Conservation (phyloP, 768 basidiomycete species). For the Amanita muscaria region DNA sequence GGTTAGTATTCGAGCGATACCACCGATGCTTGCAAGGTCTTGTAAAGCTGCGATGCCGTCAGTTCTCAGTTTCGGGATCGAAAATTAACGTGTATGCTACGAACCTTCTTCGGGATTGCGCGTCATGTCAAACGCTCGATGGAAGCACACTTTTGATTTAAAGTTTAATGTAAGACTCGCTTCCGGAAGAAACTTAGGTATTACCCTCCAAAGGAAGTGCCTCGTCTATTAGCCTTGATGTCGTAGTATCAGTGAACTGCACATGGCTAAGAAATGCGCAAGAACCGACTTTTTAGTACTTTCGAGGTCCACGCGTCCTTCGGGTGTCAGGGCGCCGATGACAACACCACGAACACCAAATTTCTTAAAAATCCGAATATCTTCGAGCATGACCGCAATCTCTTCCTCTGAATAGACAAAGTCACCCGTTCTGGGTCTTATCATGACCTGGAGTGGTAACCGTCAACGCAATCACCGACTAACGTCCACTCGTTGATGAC, state of each 20-base stretch:
- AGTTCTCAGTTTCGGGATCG: not conserved
- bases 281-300: conserved; percentile 45
- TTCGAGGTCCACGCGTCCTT: conserved; percentile 51
- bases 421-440: conserved; percentile 72
- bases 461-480: conserved; percentile 5
- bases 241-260: not conserved
- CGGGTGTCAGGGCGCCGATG: conserved; percentile 48
- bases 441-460: conserved; percentile 50
- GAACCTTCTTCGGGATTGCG: conserved; percentile 44
- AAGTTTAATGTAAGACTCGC: not conserved
- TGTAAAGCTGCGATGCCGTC: conserved; percentile 27
- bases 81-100: conserved; percentile 1
- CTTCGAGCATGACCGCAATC: conserved; percentile 65
- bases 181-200: conserved; percentile 2
- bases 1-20: conserved; percentile 70
- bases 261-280: not conserved
- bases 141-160: conserved; percentile 56
- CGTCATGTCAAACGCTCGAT: conserved; percentile 74
- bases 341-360: conserved; percentile 57
- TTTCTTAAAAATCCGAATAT: conserved; percentile 53
- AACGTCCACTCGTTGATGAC: conserved; percentile 9
- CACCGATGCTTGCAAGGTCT: conserved; percentile 46
- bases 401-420: conserved; percentile 67
- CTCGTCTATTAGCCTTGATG: conserved; percentile 44
- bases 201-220: conserved; percentile 57